These are phyloP conservation scores for Myriosclerotinia duriaeana DNA, from an alignment of 2,329 filamentous ascomycete genomes.

Conservation along the genomic window DNA sequence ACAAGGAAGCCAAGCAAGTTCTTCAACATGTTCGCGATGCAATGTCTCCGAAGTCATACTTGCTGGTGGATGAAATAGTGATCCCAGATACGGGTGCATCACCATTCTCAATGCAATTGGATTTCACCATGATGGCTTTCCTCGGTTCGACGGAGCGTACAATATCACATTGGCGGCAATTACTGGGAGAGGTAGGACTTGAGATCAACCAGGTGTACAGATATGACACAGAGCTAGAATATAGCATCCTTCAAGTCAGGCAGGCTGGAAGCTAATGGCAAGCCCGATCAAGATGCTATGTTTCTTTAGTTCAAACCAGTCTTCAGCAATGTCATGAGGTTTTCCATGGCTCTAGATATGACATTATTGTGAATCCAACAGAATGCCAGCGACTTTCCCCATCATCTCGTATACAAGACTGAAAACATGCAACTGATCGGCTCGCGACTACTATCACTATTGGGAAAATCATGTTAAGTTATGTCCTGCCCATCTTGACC, in stretches of 20 bases:
- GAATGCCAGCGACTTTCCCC: too few relatives aligned
- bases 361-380: too few relatives aligned
- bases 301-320: too few relatives aligned
- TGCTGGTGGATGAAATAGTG: conserved; percentile 42
- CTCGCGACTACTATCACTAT: too few relatives aligned
- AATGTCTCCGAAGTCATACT: conserved; percentile 29
- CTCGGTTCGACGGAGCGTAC: conserved; percentile 27
- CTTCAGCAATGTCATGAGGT: too few relatives aligned
- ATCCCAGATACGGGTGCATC: conserved; percentile 39
- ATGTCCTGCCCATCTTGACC: too few relatives aligned
- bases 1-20: conserved; percentile 31
- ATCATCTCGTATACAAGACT: too few relatives aligned
- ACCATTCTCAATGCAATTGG: conserved; percentile 40
- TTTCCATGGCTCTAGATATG: too few relatives aligned
- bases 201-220: background rate
- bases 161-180: conserved; percentile 19
- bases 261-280: too few relatives aligned
- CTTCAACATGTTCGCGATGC: conserved; percentile 33
- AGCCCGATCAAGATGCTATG: too few relatives aligned
- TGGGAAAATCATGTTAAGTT: too few relatives aligned
- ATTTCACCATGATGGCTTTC: conserved; percentile 43
- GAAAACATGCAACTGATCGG: too few relatives aligned
- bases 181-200: conserved; percentile 21
- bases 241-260: conserved; percentile 2
- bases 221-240: conserved; percentile 11